These are phyloP conservation scores for Globisporangium iwayamae DNA, from an alignment of 352 stramenopile species.

Conservation along the genomic window DNA sequence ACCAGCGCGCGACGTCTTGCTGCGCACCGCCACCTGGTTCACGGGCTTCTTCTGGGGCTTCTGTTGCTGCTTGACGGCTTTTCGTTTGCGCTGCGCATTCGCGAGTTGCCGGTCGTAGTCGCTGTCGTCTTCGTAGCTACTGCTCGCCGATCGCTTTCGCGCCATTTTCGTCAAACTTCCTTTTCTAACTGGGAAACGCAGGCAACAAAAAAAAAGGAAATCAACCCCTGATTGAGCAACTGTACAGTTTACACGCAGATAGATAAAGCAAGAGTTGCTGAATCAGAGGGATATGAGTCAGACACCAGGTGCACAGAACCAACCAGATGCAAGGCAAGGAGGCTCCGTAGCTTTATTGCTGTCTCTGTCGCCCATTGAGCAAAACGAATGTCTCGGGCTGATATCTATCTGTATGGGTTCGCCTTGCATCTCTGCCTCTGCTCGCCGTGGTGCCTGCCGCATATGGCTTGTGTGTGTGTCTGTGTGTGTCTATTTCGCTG, in stretches of 20 bases:
- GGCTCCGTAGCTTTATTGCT: neutral
- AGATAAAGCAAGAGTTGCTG: neutral
- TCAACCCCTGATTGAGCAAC: neutral
- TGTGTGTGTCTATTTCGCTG: neutral
- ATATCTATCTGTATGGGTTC: neutral
- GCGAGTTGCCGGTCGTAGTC: constrained; percentile 8
- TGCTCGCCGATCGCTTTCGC: constrained; percentile 41
- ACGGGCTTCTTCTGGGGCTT: neutral
- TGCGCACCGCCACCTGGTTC: constrained; percentile 2
- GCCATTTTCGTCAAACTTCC: constrained; percentile 29
- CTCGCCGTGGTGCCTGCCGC: neutral
- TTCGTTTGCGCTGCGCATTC: constrained; percentile 1
- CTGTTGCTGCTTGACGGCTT: constrained; percentile 2
- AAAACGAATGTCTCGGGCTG: neutral
- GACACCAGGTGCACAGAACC: neutral
- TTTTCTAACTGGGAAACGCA: neutral
- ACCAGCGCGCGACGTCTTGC: neutral
- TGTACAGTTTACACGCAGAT: neutral
- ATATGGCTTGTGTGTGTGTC: neutral
- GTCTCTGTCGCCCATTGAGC: neutral
- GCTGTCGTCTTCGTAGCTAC: constrained; percentile 19
- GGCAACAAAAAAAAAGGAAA: neutral
- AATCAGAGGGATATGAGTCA: constrained; percentile 5
- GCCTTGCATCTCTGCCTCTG: neutral
- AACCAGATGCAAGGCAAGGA: neutral